Evolutionary conservation across 1,284 basidiomycete species (phyloP).

Genomic region (Phellopilus nigrolimitatus): DNA sequence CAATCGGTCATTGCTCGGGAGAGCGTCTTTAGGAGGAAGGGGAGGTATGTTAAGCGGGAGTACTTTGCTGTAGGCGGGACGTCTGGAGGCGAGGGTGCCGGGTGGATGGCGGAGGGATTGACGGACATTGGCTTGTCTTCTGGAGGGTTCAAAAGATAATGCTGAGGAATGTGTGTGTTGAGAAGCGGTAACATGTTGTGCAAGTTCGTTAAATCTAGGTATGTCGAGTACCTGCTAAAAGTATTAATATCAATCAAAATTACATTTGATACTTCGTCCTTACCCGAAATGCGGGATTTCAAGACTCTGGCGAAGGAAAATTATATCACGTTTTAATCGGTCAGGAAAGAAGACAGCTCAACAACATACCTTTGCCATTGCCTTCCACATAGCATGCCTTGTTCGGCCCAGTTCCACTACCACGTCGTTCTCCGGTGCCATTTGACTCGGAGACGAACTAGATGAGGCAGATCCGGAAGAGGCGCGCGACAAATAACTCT

Average conservation of each 20-base stretch:
- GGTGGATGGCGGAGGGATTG: slow-evolving; percentile 44
- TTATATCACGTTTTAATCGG: too few relatives aligned
- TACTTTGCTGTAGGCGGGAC: slow-evolving; percentile 48
- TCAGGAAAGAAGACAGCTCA: too few relatives aligned
- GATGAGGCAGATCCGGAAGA: slow-evolving; percentile 17
- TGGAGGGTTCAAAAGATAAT: slow-evolving; percentile 44
- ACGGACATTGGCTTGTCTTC: slow-evolving; percentile 39
- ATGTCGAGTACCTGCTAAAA: slow-evolving; percentile 62
- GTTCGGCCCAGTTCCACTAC: slow-evolving; percentile 75
- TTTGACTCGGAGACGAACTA: slow-evolving; percentile 18
- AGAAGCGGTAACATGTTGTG: slow-evolving; percentile 67
- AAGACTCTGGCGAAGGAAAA: too few relatives aligned
- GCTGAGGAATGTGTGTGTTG: slow-evolving; percentile 64
- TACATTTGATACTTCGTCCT: slow-evolving; percentile 20
- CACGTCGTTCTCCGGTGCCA: slow-evolving; percentile 36
- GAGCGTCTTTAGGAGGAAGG: slow-evolving; percentile 83
- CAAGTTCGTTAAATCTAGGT: slow-evolving; percentile 77
- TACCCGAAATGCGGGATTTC: slow-evolving; percentile 80
- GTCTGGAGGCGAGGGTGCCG: slow-evolving; percentile 35
- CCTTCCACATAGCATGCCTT: slow-evolving; percentile 82
- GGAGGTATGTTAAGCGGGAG: slow-evolving; percentile 75
- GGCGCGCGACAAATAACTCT: slow-evolving; percentile 45
- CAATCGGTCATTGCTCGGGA: slow-evolving; percentile 78
- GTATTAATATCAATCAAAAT: background rate
- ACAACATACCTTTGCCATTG: slow-evolving; percentile 70